These are phyloP conservation scores for Trichoderma sp. DNA, from an alignment of 2,329 filamentous ascomycete genomes.

Conservation along the genomic window DNA sequence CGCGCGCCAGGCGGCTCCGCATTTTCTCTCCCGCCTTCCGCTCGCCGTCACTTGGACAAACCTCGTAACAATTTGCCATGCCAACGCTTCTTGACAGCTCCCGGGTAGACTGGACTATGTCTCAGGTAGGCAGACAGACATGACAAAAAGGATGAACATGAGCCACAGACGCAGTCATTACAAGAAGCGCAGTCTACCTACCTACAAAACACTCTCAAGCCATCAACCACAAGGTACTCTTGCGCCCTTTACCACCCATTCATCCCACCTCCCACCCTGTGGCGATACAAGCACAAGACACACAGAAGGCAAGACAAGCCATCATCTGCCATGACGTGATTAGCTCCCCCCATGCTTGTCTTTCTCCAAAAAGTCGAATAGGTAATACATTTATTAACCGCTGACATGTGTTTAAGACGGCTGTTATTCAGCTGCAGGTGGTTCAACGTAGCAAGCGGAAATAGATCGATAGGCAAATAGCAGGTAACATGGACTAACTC, in stretches of 20 bases:
- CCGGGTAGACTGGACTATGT: not conserved
- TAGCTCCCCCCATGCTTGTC: not conserved
- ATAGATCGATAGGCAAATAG: not conserved
- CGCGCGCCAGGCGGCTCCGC: conserved; percentile 26
- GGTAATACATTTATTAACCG: conserved; percentile 11
- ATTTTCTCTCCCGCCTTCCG: conserved; percentile 2
- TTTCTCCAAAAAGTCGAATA: conserved; percentile 2
- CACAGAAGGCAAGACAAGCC: not conserved
- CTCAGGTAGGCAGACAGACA: too few species aligned
- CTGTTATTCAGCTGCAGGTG: conserved; percentile 5
- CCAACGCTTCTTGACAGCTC: not conserved
- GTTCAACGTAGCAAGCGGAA: too few species aligned
- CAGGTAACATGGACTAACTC: too few species aligned
- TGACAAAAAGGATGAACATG: not conserved
- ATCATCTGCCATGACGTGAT: conserved; percentile 25
- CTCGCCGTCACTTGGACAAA: not conserved
- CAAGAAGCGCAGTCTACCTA: not conserved
- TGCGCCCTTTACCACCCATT: not conserved
- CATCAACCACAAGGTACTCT: not conserved
- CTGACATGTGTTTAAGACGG: not conserved
- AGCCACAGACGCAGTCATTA: conserved; percentile 22
- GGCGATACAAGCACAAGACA: conserved; percentile 5
- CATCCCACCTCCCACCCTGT: conserved; percentile 6
- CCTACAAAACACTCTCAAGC: not conserved
- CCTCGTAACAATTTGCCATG: not conserved